These are phyloP conservation scores for Mucor indicus DNA, from an alignment of 371 early-diverging fungal genomes.

Conservation along the genomic window DNA sequence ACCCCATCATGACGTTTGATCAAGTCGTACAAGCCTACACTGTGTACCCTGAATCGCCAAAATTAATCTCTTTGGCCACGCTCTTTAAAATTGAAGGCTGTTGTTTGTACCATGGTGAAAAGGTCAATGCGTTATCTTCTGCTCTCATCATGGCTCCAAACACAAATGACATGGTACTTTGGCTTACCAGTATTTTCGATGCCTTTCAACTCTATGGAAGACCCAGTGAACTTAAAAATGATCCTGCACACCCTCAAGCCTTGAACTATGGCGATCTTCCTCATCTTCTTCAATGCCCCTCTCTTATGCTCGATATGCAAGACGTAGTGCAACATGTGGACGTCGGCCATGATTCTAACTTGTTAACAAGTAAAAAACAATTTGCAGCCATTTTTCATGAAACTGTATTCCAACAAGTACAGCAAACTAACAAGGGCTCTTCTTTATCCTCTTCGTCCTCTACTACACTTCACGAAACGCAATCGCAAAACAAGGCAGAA, in stretches of 20 bases:
- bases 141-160: conserved; percentile 43
- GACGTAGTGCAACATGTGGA: conserved; percentile 24
- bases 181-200: conserved; percentile 47
- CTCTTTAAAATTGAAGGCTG: conserved; percentile 46
- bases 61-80: conserved; percentile 38
- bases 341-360: conserved; percentile 10
- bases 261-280: conserved; percentile 33
- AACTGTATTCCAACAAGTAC: not conserved
- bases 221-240: conserved; percentile 34
- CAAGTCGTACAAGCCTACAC: conserved; percentile 70
- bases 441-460: no score
- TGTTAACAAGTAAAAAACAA: conserved; percentile 25
- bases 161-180: conserved; percentile 39
- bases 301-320: conserved; percentile 26
- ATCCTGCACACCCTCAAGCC: conserved; percentile 23
- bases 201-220: conserved; percentile 51
- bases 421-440: not conserved
- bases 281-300: conserved; percentile 18
- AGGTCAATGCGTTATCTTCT: conserved; percentile 19
- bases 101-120: conserved; percentile 17
- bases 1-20: conserved; percentile 53
- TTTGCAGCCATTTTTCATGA: conserved; percentile 22
- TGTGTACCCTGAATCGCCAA: conserved; percentile 63
- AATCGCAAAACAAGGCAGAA: no score
- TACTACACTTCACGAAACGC: no score